Base-by-base conservation (phyloP, 495 filamentous ascomycete species). In the Penicillium egyptiacum region DNA sequence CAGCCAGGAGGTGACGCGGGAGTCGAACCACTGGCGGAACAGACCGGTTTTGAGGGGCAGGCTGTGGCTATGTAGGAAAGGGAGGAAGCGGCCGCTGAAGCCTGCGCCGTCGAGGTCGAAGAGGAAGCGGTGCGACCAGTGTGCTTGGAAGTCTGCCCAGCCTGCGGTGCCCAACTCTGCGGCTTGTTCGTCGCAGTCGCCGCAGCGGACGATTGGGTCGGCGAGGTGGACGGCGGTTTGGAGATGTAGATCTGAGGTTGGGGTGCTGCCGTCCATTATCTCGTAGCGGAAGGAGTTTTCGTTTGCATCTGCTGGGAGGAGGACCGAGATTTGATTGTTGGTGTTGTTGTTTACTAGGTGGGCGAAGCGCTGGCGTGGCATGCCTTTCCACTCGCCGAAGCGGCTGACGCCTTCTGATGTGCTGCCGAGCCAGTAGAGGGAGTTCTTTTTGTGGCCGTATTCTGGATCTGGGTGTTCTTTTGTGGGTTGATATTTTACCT, bases 1-100 rank as follows among this genome's bases (percentile, higher is more conserved):
- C 20, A 82, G 71, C 89, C 89, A 94, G 6, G 89, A 81, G 51
- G 78, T 75, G 16, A 94, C 64, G 0, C 90, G 81, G 22, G 83
- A 80, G 50, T 87, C 86, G 65, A 83, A 91, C 90, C 90, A 94
- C 59, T 89, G 82, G 4, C 83, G 76, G 68, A 92, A 91, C 4
- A 92, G 73, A 0, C 84, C 78, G 0, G 77, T 73, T 33, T 84
- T 78, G 59, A 94, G 83, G 0, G 87, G 86, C 2, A 90, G 70
- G 43, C 78, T 83, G 57, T 70, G 70, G n/a, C 83, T 85, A 50
- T 79, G 78, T 22, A 87, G 71, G 60, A 92, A 83, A 2, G 81
- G 80, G 2, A 82, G 62, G 63, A 91, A 84, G 41, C 88, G 76
- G 31, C 84, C 81, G 19, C 70, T 79, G 67, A 88, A 84, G 14